Evolutionary conservation across 371 early-diverging fungal species (phyloP).

Genomic region (Phascolomyces articulosus): DNA sequence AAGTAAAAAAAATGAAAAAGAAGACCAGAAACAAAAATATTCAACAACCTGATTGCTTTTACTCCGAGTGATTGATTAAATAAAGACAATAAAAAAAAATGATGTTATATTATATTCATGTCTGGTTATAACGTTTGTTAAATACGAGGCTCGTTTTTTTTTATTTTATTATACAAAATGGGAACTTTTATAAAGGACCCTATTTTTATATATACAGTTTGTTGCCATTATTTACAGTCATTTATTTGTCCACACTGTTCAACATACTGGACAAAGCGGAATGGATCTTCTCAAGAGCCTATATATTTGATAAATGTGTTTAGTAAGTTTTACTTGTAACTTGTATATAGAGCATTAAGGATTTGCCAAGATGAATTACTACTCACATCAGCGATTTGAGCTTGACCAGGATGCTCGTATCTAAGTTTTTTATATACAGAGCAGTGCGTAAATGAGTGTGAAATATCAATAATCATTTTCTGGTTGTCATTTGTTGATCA

Average conservation of each 20-base stretch:
- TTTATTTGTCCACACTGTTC: not conserved
- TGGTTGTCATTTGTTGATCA: too few relatives aligned
- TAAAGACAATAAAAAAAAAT: too few relatives aligned
- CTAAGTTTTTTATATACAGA: not conserved
- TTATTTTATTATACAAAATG: not conserved
- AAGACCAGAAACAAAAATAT: not conserved
- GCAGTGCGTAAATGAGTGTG: too few relatives aligned
- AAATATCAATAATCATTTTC: too few relatives aligned
- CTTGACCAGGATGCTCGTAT: slow-evolving; percentile 46
- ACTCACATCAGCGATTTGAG: slow-evolving; percentile 37
- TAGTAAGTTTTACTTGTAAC: not conserved
- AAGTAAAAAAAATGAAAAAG: not conserved
- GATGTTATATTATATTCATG: too few relatives aligned
- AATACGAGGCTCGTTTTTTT: too few relatives aligned
- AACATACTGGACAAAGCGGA: not conserved
- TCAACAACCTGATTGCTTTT: not conserved
- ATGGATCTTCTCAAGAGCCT: not conserved
- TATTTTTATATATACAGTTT: not conserved
- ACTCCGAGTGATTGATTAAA: too few relatives aligned
- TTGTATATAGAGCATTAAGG: too few relatives aligned
- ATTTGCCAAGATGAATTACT: too few relatives aligned
- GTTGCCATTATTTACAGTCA: not conserved
- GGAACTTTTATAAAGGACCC: not conserved
- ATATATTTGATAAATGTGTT: not conserved
- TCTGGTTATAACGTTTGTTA: too few relatives aligned